phyloP scores from a whole-genome alignment of 139 green algal genomes.

The Astrephomene gubernaculifera region DNA sequence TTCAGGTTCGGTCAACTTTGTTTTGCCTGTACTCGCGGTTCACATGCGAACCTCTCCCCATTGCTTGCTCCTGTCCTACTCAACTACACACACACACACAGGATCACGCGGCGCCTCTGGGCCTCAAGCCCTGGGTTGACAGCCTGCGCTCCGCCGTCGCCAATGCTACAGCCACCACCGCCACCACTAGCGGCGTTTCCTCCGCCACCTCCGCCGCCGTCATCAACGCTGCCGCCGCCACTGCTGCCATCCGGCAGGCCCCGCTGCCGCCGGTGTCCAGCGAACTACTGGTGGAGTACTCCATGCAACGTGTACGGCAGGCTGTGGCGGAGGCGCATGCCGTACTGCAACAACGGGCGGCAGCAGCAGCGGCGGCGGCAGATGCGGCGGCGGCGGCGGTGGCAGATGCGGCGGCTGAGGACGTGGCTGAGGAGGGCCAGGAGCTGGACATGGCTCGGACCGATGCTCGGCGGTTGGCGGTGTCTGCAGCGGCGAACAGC shows the following conservation, averaged over 20 bases:
- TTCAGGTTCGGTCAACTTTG: no score
- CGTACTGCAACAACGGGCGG: neutral
- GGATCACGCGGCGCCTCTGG: conserved; percentile 4
- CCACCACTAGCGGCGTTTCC: no score
- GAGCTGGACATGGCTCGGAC: neutral
- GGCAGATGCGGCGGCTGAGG: neutral
- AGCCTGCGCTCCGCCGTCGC: neutral
- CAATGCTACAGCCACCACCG: neutral
- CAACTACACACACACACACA: no score
- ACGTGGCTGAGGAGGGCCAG: neutral
- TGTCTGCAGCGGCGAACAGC: neutral
- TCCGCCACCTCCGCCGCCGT: neutral
- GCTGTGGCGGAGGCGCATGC: neutral
- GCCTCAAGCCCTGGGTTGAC: neutral
- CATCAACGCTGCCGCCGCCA: neutral
- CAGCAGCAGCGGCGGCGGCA: neutral
- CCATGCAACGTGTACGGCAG: neutral
- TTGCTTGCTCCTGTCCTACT: no score
- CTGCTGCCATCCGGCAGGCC: neutral
- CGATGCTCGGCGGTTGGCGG: neutral
- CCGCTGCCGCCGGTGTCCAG: neutral
- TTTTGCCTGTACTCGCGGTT: no score
- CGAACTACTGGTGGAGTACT: neutral
- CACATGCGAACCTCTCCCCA: no score
- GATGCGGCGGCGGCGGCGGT: neutral